Percentiles rank a stretch among this genome's conserved stretches.
These are phyloP conservation scores for Magnolia kwangsiensis DNA, from an alignment of 164 flowering plant species.

Conservation along the genomic window DNA sequence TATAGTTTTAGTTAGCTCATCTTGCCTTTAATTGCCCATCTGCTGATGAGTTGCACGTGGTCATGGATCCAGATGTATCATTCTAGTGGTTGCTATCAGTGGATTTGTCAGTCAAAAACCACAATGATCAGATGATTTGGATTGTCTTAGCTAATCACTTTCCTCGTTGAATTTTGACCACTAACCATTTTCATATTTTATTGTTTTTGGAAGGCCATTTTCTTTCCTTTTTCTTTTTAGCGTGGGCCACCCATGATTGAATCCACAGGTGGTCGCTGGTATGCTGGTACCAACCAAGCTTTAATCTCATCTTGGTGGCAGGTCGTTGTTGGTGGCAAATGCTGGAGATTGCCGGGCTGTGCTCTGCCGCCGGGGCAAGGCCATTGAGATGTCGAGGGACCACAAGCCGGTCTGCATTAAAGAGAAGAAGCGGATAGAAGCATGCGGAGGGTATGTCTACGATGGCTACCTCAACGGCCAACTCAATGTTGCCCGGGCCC, in stretches of 20 bases:
- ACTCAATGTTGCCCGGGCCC: conserved; percentile 87
- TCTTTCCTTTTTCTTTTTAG: too few species aligned
- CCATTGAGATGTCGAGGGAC: conserved; percentile 92
- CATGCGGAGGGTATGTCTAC: conserved; percentile 70
- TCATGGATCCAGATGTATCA: too few species aligned
- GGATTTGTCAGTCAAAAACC: too few species aligned
- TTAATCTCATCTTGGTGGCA: conserved; percentile 23
- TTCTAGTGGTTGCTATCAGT: neutral
- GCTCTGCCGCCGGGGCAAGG: conserved; percentile 84
- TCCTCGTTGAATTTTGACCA: neutral
- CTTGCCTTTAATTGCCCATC: neutral
- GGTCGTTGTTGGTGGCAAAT: conserved; percentile 86
- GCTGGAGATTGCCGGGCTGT: conserved; percentile 98
- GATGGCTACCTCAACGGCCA: conserved; percentile 94
- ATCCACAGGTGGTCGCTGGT: neutral
- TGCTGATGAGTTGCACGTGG: neutral
- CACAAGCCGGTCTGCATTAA: conserved; percentile 71
- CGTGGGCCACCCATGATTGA: neutral
- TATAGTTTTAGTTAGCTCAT: neutral
- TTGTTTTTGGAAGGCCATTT: too few species aligned
- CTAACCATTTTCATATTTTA: neutral
- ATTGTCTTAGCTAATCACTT: neutral
- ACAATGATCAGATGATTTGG: neutral
- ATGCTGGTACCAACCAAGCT: neutral
- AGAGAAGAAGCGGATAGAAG: conserved; percentile 78